A percentile compares a stretch with the other conserved stretches of the same genome.
Conservation (phyloP, 1,139 yeast genomes). For the Suzukiozyma palmioleophila region DNA sequence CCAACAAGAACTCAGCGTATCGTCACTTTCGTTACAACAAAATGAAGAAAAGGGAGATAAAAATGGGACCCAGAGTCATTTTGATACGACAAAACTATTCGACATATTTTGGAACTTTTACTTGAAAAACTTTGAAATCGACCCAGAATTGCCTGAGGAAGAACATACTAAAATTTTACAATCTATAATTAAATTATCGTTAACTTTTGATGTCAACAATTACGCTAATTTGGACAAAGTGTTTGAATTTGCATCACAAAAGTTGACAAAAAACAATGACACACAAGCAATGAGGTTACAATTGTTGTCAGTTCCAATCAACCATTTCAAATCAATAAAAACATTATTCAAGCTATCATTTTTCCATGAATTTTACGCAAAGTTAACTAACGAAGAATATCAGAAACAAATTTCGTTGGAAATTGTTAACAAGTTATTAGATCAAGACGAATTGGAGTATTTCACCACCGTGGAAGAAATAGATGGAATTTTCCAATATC, state of each 20-base stretch:
- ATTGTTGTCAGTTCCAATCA: constrained; percentile 56
- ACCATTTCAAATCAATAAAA: constrained; percentile 30
- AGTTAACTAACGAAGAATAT: constrained; percentile 25
- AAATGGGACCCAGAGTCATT: background rate
- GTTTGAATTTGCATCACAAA: constrained; percentile 54
- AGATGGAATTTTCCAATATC: constrained; percentile 41
- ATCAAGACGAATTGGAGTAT: constrained; percentile 14
- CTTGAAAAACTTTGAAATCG: constrained; percentile 45
- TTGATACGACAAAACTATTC: constrained; percentile 32
- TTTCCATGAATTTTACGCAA: constrained; percentile 39
- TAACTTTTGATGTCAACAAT: constrained; percentile 64
- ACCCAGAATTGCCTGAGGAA: constrained; percentile 60
- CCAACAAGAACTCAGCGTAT: constrained; percentile 10
- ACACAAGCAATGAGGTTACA: constrained; percentile 46
- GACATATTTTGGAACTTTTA: constrained; percentile 65
- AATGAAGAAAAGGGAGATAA: background rate
- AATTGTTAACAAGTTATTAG: constrained; percentile 36
- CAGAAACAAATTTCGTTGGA: constrained; percentile 40
- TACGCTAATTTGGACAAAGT: constrained; percentile 58
- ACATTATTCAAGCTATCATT: constrained; percentile 29
- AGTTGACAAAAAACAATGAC: constrained; percentile 27
- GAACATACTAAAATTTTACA: constrained; percentile 66
- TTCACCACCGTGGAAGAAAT: constrained; percentile 30
- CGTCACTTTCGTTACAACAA: background rate
- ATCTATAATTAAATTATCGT: constrained; percentile 58